A percentile compares a stretch with the other conserved stretches of the same genome.
phyloP scores from a whole-genome alignment of 371 early-diverging fungal species.

The Capillidium rhysosporum region DNA sequence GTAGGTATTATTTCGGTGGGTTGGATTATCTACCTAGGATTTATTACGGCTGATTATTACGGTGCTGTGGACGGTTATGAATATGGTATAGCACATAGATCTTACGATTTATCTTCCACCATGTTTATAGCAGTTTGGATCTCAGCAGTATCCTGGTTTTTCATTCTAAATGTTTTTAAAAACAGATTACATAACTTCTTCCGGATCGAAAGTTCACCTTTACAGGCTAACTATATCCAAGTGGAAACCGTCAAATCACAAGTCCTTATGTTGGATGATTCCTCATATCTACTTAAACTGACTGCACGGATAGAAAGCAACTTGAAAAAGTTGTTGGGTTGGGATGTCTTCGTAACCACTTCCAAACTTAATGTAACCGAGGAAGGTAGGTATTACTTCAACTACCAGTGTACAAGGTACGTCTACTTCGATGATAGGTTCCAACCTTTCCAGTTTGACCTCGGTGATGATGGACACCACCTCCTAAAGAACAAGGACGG shows the following conservation, averaged over 20 bases:
- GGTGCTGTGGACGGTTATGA: constrained; percentile 17
- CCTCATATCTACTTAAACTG: no score
- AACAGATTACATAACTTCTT: constrained; percentile 34
- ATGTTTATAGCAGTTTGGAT: constrained; percentile 50
- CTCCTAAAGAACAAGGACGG: constrained; percentile 26
- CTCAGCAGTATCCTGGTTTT: constrained; percentile 34
- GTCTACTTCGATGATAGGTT: constrained; percentile 26
- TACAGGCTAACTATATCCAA: constrained; percentile 27
- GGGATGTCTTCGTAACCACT: constrained; percentile 9
- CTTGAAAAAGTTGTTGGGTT: constrained; percentile 7
- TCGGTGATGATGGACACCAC: constrained; percentile 26
- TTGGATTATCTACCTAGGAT: constrained; percentile 37
- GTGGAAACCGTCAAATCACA: constrained; percentile 29
- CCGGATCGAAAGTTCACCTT: constrained; percentile 25
- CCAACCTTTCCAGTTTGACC: constrained; percentile 26
- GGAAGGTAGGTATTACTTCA: constrained; percentile 29
- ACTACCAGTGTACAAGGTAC: constrained; percentile 57
- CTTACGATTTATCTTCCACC: constrained; percentile 28
- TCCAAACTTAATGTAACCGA: constrained; percentile 11
- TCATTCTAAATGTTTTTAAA: constrained; percentile 18
- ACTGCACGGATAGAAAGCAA: background rate
- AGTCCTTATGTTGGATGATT: constrained; percentile 30
- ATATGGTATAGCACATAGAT: constrained; percentile 23
- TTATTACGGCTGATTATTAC: constrained; percentile 49
- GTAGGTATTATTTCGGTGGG: constrained; percentile 29